These are phyloP conservation scores for Xylaria sp. DNA, from an alignment of 2,329 filamentous ascomycete genomes.

Conservation along the genomic window DNA sequence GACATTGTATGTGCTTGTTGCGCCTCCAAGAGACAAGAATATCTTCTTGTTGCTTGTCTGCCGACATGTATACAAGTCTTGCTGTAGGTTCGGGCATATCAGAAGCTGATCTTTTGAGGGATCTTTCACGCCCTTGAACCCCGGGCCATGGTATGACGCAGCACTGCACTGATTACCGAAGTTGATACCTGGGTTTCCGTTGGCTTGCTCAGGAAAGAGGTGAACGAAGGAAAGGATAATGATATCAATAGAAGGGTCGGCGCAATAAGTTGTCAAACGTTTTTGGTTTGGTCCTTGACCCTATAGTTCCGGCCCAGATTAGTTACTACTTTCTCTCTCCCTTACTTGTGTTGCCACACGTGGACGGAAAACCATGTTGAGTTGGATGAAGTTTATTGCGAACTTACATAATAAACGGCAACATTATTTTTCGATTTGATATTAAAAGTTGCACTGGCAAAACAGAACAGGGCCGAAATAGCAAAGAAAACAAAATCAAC, in stretches of 20 bases:
- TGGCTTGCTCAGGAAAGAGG: constrained; percentile 55
- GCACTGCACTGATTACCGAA: constrained; percentile 56
- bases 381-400: neutral
- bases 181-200: constrained; percentile 54
- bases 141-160: constrained; percentile 47
- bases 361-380: neutral
- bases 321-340: neutral
- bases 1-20: constrained; percentile 50
- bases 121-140: constrained; percentile 48
- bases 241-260: constrained; percentile 53
- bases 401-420: constrained; percentile 55
- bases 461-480: constrained; percentile 34
- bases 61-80: constrained; percentile 54
- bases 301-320: constrained; percentile 41
- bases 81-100: constrained; percentile 51
- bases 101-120: constrained; percentile 49
- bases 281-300: constrained; percentile 54
- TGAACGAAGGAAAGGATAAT: constrained; percentile 57
- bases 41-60: constrained; percentile 53
- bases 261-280: constrained; percentile 52
- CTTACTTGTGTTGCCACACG: neutral
- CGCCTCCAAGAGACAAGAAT: constrained; percentile 55
- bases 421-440: constrained; percentile 52
- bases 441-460: constrained; percentile 45
- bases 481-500: constrained; percentile 31